Evolutionary conservation across 345 rosid genomes (phyloP), one percentile per base, ranked within the genome.

Genomic region (Eucalyptus marginata): DNA sequence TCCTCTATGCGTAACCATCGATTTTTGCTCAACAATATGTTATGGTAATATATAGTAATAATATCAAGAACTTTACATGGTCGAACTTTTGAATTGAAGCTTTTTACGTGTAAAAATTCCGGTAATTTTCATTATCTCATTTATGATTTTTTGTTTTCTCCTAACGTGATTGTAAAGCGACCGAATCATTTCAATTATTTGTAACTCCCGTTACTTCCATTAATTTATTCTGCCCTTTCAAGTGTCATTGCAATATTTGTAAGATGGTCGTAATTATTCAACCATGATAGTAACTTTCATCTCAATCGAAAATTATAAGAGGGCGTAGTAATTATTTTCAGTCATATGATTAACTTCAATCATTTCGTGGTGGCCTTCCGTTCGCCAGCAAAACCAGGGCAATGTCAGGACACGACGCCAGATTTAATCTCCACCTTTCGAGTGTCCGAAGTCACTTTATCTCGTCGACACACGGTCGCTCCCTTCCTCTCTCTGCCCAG

Each of bases 11-110:
- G 1, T 56, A 56, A 0, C 62, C 12, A 10, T 24, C 4, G 62
- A 56, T 0, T 62, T 62, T 62, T 12, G 33, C 33, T 64, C 76
- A 29, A 64, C 33, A 64, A 29, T 6, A 3, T 29, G 10, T 64
- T 13, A 0, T 2, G 3, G 9, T 13, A 64, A 29, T n/a, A n/a
- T 64, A n/a, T 64, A 64, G 16, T 4, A 0, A 68, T 8, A 20
- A 31, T 33, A 3, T 36, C 22, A 16, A 71, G 0, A 71, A 36
- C 12, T 71, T 20, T 18, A 17, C 11, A 20, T 1, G 1, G 6
- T 71, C 10, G 1, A 10, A 31, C 80, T 68, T 68, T 68, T 36
- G 25, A 71, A 43, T 71, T 10, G 46, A 36, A 10, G 18, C 1
- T 5, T 10, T 71, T 36, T 36, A 36, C 6, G 0, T 7, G 18